Percentiles rank a stretch among this genome's conserved stretches.
phyloP scores from a whole-genome alignment of 371 early-diverging fungal species.

The Mucor mucedo region DNA sequence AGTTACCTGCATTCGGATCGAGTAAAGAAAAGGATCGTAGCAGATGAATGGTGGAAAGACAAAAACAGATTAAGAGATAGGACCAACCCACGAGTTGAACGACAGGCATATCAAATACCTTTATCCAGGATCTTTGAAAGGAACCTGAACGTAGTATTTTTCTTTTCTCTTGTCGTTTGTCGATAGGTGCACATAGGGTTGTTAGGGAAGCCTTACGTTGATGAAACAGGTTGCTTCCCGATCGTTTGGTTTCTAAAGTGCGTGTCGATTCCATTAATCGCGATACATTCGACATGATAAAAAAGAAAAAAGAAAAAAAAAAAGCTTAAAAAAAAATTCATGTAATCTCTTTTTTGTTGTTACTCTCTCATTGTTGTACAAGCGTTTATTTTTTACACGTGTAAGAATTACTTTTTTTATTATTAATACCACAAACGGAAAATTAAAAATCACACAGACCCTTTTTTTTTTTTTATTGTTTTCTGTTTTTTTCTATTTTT shows the following conservation, averaged over 20 bases:
- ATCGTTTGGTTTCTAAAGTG: neutral
- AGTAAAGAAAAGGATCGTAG: conserved; percentile 17
- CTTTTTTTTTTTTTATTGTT: neutral
- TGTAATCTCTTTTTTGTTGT: neutral
- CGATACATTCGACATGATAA: neutral
- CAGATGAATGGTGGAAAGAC: conserved; percentile 40
- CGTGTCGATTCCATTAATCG: neutral
- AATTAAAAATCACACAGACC: neutral
- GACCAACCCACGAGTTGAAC: conserved; percentile 31
- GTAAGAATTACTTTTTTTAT: neutral
- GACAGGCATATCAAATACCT: conserved; percentile 19
- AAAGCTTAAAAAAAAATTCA: conserved; percentile 1
- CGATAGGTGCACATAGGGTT: conserved; percentile 36
- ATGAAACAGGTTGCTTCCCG: conserved; percentile 24
- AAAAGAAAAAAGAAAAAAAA: conserved; percentile 1
- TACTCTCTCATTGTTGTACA: conserved; percentile 6
- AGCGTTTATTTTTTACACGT: conserved; percentile 5
- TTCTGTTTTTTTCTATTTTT: neutral
- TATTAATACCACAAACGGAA: neutral
- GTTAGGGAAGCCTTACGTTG: conserved; percentile 44
- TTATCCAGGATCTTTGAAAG: conserved; percentile 2
- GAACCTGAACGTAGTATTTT: neutral
- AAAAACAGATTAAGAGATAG: conserved; percentile 34
- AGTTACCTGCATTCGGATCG: conserved; percentile 10
- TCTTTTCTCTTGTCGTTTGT: conserved; percentile 8